phyloP scores from a whole-genome alignment of 768 basidiomycete genomes.

The Rhizopogon rudus region DNA sequence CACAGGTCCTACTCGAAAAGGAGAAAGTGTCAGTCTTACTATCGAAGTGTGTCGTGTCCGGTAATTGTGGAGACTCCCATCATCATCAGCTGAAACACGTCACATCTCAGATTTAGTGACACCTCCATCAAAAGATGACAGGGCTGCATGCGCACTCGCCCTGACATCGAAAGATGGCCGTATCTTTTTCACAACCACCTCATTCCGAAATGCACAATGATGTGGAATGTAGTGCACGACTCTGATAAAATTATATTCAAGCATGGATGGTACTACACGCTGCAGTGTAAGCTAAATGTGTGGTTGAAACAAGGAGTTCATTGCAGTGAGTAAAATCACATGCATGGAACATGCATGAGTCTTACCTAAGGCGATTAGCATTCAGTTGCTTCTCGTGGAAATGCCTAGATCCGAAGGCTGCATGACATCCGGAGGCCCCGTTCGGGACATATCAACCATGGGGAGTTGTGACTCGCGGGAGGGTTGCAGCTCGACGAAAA shows the following conservation, averaged over 20 bases:
- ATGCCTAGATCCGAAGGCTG: neutral
- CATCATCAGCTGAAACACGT: neutral
- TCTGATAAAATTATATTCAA: neutral
- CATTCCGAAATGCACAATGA: too few species aligned
- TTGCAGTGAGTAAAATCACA: neutral
- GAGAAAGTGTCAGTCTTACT: neutral
- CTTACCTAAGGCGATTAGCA: neutral
- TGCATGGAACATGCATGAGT: neutral
- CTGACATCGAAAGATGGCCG: too few species aligned
- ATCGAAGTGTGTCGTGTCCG: neutral
- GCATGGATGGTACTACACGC: neutral
- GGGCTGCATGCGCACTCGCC: neutral
- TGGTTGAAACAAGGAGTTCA: neutral
- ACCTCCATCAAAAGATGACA: too few species aligned
- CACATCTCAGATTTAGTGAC: too few species aligned
- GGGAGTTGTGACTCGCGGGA: neutral
- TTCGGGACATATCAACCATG: neutral
- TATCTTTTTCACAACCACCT: too few species aligned
- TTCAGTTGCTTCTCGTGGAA: neutral
- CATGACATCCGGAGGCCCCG: neutral
- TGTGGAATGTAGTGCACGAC: too few species aligned
- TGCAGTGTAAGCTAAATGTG: neutral
- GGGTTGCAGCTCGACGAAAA: conserved; percentile 7
- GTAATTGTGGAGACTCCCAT: neutral
- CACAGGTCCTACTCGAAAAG: neutral